phyloP scores from a whole-genome alignment of 345 rosid genomes.

The Trapa incisa region DNA sequence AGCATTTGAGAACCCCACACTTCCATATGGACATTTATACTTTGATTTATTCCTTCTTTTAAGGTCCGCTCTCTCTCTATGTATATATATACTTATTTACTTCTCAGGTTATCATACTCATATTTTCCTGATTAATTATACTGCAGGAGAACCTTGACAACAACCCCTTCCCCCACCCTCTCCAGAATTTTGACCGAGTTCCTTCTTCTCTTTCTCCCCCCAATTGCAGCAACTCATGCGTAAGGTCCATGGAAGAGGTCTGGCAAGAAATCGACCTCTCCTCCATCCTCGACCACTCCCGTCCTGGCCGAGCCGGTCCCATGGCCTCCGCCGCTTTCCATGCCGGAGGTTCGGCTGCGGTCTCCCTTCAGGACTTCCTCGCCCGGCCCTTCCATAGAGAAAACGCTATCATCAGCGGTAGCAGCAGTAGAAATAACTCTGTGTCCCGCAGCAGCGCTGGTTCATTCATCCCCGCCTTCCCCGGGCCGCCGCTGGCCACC shows the following conservation, averaged over 20 bases:
- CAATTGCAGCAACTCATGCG: background rate
- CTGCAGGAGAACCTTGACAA: too few relatives aligned
- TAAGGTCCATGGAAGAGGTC: conserved; percentile 2
- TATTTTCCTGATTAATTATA: too few relatives aligned
- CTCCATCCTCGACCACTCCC: conserved; percentile 2
- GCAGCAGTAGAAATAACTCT: background rate
- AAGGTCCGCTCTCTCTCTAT: too few relatives aligned
- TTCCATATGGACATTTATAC: too few relatives aligned
- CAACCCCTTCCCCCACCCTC: too few relatives aligned
- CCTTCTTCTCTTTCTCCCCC: background rate
- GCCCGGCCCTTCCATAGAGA: conserved; percentile 2
- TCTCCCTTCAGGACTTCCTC: conserved; percentile 9
- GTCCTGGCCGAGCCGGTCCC: background rate
- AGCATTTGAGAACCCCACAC: too few relatives aligned
- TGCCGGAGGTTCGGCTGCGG: background rate
- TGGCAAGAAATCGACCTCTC: conserved; percentile 8
- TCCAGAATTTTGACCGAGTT: too few relatives aligned
- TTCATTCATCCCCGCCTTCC: background rate
- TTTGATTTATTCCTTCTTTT: too few relatives aligned
- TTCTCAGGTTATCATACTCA: too few relatives aligned
- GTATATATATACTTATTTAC: too few relatives aligned
- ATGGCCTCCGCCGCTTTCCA: background rate
- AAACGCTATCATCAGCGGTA: background rate
- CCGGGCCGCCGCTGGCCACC: background rate
- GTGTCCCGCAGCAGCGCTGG: background rate